phyloP scores from a whole-genome alignment of 345 rosid genomes.

The Dovyalis caffra region DNA sequence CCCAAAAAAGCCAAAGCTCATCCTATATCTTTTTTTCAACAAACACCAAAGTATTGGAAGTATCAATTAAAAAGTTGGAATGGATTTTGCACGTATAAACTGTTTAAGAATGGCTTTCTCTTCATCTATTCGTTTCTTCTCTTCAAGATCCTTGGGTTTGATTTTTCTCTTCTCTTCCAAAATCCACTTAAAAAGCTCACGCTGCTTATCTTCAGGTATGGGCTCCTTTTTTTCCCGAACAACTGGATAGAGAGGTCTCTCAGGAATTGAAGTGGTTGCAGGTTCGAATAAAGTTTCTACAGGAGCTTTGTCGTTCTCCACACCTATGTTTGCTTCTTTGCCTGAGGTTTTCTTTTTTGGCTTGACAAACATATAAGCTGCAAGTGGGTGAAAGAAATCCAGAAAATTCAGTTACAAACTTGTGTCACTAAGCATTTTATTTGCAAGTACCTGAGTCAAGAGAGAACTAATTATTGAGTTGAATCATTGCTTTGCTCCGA shows the following conservation, averaged over 20 bases:
- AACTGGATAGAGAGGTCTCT: slow-evolving; percentile 26
- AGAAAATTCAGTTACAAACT: not conserved
- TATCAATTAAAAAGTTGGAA: slow-evolving; percentile 51
- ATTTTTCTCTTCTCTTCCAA: slow-evolving; percentile 71
- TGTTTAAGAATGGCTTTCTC: slow-evolving; percentile 72
- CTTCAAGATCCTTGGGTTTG: slow-evolving; percentile 47
- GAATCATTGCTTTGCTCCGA: not conserved
- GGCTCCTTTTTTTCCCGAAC: slow-evolving; percentile 41
- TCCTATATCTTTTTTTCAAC: slow-evolving; percentile 12
- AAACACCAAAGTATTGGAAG: slow-evolving; percentile 14
- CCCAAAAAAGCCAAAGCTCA: not conserved
- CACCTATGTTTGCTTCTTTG: slow-evolving; percentile 30
- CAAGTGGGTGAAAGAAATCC: slow-evolving; percentile 14
- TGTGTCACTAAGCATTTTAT: not conserved
- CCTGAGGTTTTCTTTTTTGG: slow-evolving; percentile 42
- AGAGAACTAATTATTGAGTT: not conserved
- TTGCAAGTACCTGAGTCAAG: not conserved
- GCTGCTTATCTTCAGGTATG: slow-evolving; percentile 65
- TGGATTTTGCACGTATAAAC: slow-evolving; percentile 51
- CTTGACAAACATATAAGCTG: slow-evolving; percentile 68
- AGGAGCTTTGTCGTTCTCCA: slow-evolving; percentile 29
- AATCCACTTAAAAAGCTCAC: slow-evolving; percentile 69
- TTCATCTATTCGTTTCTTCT: slow-evolving; percentile 53
- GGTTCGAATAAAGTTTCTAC: slow-evolving; percentile 25
- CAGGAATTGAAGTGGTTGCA: slow-evolving; percentile 13